Evolutionary conservation across 305 asterid genomes (phyloP).

Genomic region (Plantago coronopus): DNA sequence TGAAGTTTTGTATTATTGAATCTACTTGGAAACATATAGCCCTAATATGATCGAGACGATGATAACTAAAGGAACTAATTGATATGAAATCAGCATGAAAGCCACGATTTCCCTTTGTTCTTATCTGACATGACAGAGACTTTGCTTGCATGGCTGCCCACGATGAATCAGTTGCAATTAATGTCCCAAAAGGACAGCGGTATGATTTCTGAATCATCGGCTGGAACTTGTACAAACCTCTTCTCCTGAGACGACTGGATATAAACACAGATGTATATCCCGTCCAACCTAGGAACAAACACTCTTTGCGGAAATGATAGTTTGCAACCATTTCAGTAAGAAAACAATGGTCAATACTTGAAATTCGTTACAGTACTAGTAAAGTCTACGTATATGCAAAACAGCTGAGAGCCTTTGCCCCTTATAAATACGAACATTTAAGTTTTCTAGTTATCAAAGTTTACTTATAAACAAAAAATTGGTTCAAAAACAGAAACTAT

Average conservation of each 20-base stretch:
- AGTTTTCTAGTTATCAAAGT: too few species aligned
- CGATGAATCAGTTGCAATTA: constrained; percentile 33
- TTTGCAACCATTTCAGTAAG: constrained; percentile 50
- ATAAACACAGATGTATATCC: constrained; percentile 80
- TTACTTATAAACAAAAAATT: too few species aligned
- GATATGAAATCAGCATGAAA: constrained; percentile 31
- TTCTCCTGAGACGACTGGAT: constrained; percentile 66
- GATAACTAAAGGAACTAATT: constrained; percentile 40
- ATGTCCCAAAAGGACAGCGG: constrained; percentile 54
- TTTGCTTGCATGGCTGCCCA: constrained; percentile 25
- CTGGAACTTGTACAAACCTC: constrained; percentile 76
- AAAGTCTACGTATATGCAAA: not conserved
- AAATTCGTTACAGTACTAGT: constrained; percentile 18
- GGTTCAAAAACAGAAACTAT: too few species aligned
- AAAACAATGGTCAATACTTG: constrained; percentile 23
- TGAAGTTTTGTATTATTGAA: not conserved
- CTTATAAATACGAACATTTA: too few species aligned
- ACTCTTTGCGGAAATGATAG: constrained; percentile 82
- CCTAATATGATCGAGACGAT: constrained; percentile 44
- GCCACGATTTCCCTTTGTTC: constrained; percentile 23
- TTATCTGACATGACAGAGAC: constrained; percentile 28
- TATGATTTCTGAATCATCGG: constrained; percentile 53
- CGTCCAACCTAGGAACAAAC: constrained; percentile 84
- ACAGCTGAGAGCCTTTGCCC: too few species aligned
- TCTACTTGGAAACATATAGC: constrained; percentile 13